These are phyloP conservation scores for Leptographium radiaticola DNA, from an alignment of 2,329 filamentous ascomycete genomes.

Conservation along the genomic window DNA sequence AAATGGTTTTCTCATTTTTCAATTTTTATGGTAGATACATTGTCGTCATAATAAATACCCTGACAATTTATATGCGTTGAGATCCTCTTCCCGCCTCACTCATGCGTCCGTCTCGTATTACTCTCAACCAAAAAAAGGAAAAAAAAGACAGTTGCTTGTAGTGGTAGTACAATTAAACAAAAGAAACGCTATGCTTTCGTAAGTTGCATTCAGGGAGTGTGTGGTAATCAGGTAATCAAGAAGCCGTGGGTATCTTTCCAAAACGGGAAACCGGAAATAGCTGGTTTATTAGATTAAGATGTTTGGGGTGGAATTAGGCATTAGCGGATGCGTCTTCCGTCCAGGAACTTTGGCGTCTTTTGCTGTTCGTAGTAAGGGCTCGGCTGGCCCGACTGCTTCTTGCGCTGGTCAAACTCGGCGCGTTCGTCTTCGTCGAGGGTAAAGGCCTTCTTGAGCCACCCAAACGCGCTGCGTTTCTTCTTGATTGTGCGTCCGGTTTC, in stretches of 20 bases:
- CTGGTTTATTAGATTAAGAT: background rate
- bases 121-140: background rate
- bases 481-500: conserved; percentile 31
- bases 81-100: background rate
- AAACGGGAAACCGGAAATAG: background rate
- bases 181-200: conserved; percentile 11
- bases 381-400: conserved; percentile 24
- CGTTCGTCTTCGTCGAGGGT: conserved; percentile 51
- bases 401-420: conserved; percentile 43
- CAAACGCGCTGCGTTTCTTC: conserved; percentile 55
- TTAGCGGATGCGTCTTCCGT: conserved; percentile 34
- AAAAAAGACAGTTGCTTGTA: background rate
- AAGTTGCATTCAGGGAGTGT: conserved; percentile 1
- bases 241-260: background rate
- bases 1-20: background rate
- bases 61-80: background rate
- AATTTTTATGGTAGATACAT: background rate
- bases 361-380: conserved; percentile 36
- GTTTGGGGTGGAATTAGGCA: background rate
- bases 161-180: background rate
- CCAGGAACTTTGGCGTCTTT: conserved; percentile 39
- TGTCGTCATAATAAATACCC: background rate
- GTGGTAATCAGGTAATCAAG: background rate
- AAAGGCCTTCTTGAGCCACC: conserved; percentile 57
- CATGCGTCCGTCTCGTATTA: background rate